Percentiles rank a stretch among this genome's conserved stretches.
Evolutionary conservation across 441 rosid species (phyloP).

Genomic region (Gossypium trilobum): DNA sequence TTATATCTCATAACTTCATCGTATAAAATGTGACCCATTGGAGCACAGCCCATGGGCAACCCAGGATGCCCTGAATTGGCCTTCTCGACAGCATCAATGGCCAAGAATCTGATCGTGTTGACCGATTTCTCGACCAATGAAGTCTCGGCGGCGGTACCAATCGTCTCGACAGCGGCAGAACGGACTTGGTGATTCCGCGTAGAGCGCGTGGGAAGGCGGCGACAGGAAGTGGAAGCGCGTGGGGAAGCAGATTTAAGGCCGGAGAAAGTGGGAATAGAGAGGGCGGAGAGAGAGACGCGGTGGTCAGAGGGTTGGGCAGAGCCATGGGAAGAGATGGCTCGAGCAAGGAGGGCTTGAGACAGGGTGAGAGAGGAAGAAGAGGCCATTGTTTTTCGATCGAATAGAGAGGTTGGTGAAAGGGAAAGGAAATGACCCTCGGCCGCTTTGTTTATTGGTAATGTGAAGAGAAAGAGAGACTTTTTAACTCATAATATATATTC

Average conservation of each 20-base stretch:
- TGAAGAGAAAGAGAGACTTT: too few relatives aligned
- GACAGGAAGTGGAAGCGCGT: slow-evolving; percentile 24
- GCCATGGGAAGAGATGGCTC: slow-evolving; percentile 42
- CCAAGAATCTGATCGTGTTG: slow-evolving; percentile 78
- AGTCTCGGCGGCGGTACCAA: slow-evolving; percentile 46
- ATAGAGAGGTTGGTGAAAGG: neutral
- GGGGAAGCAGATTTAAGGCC: slow-evolving; percentile 44
- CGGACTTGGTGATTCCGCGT: slow-evolving; percentile 22
- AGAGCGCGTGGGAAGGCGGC: slow-evolving; percentile 15
- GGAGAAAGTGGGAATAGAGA: slow-evolving; percentile 40
- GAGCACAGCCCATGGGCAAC: slow-evolving; percentile 98
- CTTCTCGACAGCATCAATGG: slow-evolving; percentile 94
- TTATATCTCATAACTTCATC: slow-evolving; percentile 93
- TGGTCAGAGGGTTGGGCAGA: slow-evolving; percentile 34
- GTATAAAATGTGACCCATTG: slow-evolving; percentile 87
- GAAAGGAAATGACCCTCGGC: neutral
- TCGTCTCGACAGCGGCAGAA: slow-evolving; percentile 55
- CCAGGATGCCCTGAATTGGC: slow-evolving; percentile 99
- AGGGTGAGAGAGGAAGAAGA: slow-evolving; percentile 67
- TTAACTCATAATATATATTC: too few relatives aligned
- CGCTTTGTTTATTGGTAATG: too few relatives aligned
- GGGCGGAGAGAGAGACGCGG: slow-evolving; percentile 33
- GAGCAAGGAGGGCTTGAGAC: slow-evolving; percentile 64
- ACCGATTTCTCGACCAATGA: slow-evolving; percentile 81
- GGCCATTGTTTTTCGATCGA: slow-evolving; percentile 42